phyloP scores from a whole-genome alignment of 2,329 filamentous ascomycete species.

The Sordariomycetes sp. region DNA sequence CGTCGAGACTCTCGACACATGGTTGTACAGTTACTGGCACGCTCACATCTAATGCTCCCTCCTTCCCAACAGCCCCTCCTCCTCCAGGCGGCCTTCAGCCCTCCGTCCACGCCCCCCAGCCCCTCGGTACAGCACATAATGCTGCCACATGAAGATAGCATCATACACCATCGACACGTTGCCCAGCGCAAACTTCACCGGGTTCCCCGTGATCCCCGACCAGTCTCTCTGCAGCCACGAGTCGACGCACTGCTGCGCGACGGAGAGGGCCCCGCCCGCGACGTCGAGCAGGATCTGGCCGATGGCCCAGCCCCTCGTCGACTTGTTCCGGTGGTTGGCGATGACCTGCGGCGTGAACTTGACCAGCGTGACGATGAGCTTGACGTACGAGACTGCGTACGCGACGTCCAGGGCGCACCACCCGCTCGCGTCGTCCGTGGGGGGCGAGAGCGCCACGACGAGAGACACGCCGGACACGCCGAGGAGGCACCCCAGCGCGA shows the following conservation, averaged over 20 bases:
- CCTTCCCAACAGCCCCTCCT: conserved; percentile 14
- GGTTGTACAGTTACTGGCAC: neutral
- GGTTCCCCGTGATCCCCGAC: conserved; percentile 83
- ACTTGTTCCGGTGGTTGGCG: conserved; percentile 72
- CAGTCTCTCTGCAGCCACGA: conserved; percentile 75
- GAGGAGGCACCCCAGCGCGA: conserved; percentile 55
- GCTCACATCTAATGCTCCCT: conserved; percentile 12
- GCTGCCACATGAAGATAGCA: conserved; percentile 72
- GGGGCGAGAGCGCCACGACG: conserved; percentile 26
- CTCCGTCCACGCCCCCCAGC: conserved; percentile 1
- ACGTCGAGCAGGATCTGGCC: conserved; percentile 74
- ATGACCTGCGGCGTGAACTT: conserved; percentile 87
- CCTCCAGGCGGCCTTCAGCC: conserved; percentile 7
- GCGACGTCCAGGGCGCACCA: conserved; percentile 53
- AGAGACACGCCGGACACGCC: conserved; percentile 42
- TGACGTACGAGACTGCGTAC: conserved; percentile 71
- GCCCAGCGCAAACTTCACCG: conserved; percentile 75
- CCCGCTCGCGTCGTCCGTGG: conserved; percentile 18
- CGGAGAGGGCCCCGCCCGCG: conserved; percentile 65
- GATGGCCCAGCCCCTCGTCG: conserved; percentile 82
- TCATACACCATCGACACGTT: conserved; percentile 84
- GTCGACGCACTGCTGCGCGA: conserved; percentile 73
- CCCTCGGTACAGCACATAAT: conserved; percentile 64
- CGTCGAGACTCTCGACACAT: neutral
- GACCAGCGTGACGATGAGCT: conserved; percentile 74